Evolutionary conservation across 1,139 yeast species (phyloP), one percentile per base, ranked within the genome.

Genomic region (Protomyces macrosporus): DNA sequence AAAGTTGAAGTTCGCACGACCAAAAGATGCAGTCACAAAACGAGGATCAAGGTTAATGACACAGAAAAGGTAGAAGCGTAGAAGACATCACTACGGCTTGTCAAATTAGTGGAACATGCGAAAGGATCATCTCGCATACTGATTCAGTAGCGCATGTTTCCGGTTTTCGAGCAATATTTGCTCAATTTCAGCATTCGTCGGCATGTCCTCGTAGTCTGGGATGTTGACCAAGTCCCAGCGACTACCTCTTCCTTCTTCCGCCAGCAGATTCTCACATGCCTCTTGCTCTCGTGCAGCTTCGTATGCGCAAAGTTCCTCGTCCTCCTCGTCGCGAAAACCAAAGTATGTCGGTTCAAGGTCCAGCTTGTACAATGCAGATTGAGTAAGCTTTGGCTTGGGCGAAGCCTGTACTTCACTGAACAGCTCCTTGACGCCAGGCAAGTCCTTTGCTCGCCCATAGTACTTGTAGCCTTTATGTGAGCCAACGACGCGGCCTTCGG

Each of bases 381-480:
- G 36, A 65, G 67, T 36, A 60, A 66, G 40, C 10, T 37, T 48
- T 10, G 51, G 65, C 51, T 45, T 37, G 37, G 53, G 62, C 6
- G 55, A 57, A n/a, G 60, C 60, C 34, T 66, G 61, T 3, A 68
- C 65, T 66, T 75, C 76, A 55, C 75, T 73, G 37, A 86, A 69
- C 42, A 84, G 68, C 67, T 82, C 81, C 67, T 82, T 81, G 3
- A 87, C 91, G 68, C 89, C 96, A 0, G 91, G 88, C 12, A 90
- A 75, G 55, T 89, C 95, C 63, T 83, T 80, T 0, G 97, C 96
- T 57, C 96, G 75, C 0, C 97, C 97, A 75, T 84, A 90, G 73
- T 88, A 90, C 68, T 88, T 75, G 70, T 84, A 84, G 0, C 90
- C 88, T 59, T 83, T 76, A 14, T 78, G 72, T 2, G 72, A 69